Evolutionary conservation across 768 basidiomycete species (phyloP).

Genomic region (Ramaria rubella): DNA sequence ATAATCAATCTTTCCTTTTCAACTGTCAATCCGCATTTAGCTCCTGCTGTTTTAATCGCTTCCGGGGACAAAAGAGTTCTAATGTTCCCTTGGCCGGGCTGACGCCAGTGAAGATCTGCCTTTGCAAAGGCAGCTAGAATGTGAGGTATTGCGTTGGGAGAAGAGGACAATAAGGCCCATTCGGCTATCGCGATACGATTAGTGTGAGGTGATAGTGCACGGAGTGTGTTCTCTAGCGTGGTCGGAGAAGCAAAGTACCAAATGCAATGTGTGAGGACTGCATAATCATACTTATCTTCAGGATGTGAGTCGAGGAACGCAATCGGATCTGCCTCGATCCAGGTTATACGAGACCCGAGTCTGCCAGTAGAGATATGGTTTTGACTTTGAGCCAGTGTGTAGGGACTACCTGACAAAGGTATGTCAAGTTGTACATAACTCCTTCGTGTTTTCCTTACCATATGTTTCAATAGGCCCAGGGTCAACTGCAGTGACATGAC

Average conservation of each 20-base stretch:
- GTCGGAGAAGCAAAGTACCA: slow-evolving; percentile 37
- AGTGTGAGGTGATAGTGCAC: slow-evolving; percentile 21
- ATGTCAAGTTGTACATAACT: not conserved
- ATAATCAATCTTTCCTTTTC: slow-evolving; percentile 18
- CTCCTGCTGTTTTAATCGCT: slow-evolving; percentile 23
- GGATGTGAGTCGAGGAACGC: slow-evolving; percentile 19
- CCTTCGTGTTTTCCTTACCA: no score
- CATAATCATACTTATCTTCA: slow-evolving; percentile 24
- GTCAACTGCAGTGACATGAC: slow-evolving; percentile 35
- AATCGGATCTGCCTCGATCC: slow-evolving; percentile 26
- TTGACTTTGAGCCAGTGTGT: slow-evolving; percentile 34
- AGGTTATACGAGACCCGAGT: slow-evolving; percentile 31
- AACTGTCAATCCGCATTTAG: slow-evolving; percentile 18
- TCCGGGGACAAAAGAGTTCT: slow-evolving; percentile 31
- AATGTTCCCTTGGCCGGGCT: slow-evolving; percentile 27
- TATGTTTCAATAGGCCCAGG: slow-evolving; percentile 30
- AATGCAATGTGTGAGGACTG: slow-evolving; percentile 30
- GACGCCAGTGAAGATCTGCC: slow-evolving; percentile 29
- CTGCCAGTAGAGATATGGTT: slow-evolving; percentile 22
- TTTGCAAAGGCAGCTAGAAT: slow-evolving; percentile 32
- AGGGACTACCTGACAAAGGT: slow-evolving; percentile 25
- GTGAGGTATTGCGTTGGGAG: slow-evolving; percentile 24
- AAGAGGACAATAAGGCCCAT: slow-evolving; percentile 24
- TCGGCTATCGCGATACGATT: slow-evolving; percentile 29
- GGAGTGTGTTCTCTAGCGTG: slow-evolving; percentile 24